These are phyloP conservation scores for Rhizophora mangle DNA, from an alignment of 345 rosid genomes.

Conservation along the genomic window DNA sequence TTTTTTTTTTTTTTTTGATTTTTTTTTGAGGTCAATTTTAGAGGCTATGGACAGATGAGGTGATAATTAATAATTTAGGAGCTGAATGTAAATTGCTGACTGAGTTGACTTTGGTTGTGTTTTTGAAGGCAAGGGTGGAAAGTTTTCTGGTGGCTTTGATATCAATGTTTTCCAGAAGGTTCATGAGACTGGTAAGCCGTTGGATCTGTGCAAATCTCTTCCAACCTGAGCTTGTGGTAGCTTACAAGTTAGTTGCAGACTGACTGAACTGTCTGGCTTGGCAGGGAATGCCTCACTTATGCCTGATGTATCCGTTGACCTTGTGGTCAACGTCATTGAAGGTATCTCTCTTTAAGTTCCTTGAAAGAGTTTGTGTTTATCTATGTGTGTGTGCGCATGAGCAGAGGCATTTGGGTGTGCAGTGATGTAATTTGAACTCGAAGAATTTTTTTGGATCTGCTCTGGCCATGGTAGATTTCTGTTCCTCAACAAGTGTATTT, in stretches of 20 bases:
- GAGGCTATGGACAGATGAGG: background rate
- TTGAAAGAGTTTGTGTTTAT: no score
- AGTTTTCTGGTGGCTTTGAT: conserved; percentile 91
- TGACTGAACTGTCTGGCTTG: conserved; percentile 13
- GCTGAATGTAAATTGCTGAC: background rate
- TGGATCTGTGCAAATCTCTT: background rate
- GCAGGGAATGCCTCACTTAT: conserved; percentile 74
- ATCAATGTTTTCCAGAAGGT: conserved; percentile 74
- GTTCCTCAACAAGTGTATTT: background rate
- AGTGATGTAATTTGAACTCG: no score
- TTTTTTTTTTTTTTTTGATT: background rate
- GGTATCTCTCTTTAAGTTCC: conserved; percentile 34
- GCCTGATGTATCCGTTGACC: conserved; percentile 85
- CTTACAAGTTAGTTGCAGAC: background rate
- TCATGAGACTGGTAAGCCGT: conserved; percentile 59
- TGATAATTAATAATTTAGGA: background rate
- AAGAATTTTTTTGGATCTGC: no score
- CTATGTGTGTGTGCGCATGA: no score
- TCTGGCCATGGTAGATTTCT: background rate
- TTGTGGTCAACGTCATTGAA: conserved; percentile 69
- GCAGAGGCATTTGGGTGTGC: no score
- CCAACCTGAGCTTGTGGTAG: background rate
- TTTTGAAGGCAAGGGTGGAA: conserved; percentile 70
- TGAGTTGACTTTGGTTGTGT: background rate
- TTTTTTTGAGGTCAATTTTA: no score